Conservation (phyloP, 164 flowering plant genomes). For the Macadamia integrifolia region DNA sequence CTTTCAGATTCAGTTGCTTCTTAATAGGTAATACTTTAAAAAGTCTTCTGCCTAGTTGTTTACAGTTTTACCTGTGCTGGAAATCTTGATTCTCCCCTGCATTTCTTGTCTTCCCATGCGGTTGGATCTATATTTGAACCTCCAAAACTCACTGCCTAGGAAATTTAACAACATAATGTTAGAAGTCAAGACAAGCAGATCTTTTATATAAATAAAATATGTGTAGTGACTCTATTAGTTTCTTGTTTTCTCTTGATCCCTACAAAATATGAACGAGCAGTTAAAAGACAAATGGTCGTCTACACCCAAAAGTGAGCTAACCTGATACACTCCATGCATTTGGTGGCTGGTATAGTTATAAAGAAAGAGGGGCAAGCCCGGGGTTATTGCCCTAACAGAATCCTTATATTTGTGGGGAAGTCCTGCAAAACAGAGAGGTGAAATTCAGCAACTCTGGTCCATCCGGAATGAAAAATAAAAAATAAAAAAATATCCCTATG, state of each 20-base stretch:
- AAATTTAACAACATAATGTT: not conserved
- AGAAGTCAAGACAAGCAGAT: too few species aligned
- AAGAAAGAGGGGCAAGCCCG: slow-evolving; percentile 12
- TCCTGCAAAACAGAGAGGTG: not conserved
- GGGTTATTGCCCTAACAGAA: slow-evolving; percentile 13
- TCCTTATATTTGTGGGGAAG: slow-evolving; percentile 13
- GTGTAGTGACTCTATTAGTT: too few species aligned
- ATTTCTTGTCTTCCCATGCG: slow-evolving; percentile 1
- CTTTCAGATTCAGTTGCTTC: not conserved
- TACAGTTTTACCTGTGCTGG: not conserved
- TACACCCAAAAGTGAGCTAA: not conserved
- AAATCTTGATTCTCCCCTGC: not conserved
- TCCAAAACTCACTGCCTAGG: not conserved
- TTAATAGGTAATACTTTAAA: too few species aligned
- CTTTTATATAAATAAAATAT: too few species aligned
- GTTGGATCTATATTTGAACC: slow-evolving; percentile 4
- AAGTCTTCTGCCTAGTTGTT: too few species aligned
- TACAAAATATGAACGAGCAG: too few species aligned
- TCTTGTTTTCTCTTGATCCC: too few species aligned
- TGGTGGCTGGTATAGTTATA: slow-evolving; percentile 10
- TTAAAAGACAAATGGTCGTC: too few species aligned
- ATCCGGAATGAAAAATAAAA: too few species aligned
- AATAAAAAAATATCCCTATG: too few species aligned
- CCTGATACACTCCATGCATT: slow-evolving; percentile 11
- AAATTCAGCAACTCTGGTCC: not conserved